phyloP scores from a whole-genome alignment of 106 monocot genomes.

The Phalaenopsis equestris region DNA sequence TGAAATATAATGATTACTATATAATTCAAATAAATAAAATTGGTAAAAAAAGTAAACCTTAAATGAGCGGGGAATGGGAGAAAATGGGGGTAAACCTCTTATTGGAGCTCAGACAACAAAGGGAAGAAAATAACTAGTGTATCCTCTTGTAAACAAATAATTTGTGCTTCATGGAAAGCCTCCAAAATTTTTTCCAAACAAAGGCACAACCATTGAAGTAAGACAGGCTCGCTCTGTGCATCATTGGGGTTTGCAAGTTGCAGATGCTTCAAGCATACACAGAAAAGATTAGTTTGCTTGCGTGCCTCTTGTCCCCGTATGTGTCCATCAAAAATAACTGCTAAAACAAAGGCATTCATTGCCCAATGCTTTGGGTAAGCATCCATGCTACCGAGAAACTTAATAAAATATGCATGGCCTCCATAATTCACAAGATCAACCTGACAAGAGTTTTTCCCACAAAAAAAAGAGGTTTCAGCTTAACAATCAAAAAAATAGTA shows the following conservation, averaged over 20 bases:
- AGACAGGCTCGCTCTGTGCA: conserved; percentile 58
- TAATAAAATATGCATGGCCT: conserved; percentile 85
- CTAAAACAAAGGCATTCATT: conserved; percentile 94
- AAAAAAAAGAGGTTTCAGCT: neutral
- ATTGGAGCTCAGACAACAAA: conserved; percentile 66
- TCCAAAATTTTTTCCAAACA: conserved; percentile 89
- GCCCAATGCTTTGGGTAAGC: conserved; percentile 83
- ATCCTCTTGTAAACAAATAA: conserved; percentile 56
- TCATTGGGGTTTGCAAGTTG: conserved; percentile 48
- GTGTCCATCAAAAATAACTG: conserved; percentile 88
- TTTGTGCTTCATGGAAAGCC: conserved; percentile 82
- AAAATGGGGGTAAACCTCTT: conserved; percentile 42
- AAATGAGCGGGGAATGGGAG: neutral
- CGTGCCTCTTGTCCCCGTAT: conserved; percentile 76
- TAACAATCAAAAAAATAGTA: neutral
- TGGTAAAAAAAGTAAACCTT: neutral
- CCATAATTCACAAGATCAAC: conserved; percentile 5
- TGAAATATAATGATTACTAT: conserved; percentile 19
- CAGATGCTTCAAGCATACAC: conserved; percentile 76
- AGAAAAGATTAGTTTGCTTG: conserved; percentile 44
- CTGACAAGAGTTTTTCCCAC: conserved; percentile 58
- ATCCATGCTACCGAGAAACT: conserved; percentile 85
- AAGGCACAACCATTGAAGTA: conserved; percentile 87
- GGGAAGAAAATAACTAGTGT: conserved; percentile 44
- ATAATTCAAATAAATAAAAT: neutral